Percentiles rank a stretch among this genome's conserved stretches.
phyloP scores from a whole-genome alignment of 1,284 basidiomycete species.

The Fomitopsis palustris region DNA sequence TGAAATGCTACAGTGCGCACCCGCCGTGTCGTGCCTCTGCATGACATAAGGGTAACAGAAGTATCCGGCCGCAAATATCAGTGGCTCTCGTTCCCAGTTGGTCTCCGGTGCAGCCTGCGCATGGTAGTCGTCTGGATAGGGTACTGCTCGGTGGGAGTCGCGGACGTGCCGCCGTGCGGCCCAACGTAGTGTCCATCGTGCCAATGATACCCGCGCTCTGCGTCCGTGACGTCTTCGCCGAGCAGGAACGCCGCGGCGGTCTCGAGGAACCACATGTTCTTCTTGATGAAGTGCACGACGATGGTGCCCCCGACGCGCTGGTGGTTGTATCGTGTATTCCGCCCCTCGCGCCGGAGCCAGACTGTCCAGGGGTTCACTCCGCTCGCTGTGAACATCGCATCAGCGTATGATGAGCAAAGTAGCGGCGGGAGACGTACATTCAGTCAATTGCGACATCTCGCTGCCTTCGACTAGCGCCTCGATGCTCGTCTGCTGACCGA shows the following conservation, averaged over 20 bases:
- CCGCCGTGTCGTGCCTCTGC: not conserved
- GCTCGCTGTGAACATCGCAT: conserved; percentile 37
- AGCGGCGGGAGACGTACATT: conserved; percentile 39
- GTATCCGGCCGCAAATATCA: not conserved
- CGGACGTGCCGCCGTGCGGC: not conserved
- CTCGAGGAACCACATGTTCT: conserved; percentile 95
- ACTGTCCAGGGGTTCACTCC: conserved; percentile 53
- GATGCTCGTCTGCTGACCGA: conserved; percentile 72
- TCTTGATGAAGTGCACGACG: conserved; percentile 96
- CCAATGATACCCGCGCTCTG: conserved; percentile 21
- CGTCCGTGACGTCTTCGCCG: conserved; percentile 55
- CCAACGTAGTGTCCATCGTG: not conserved
- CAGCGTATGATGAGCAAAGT: not conserved
- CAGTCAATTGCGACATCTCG: conserved; percentile 66
- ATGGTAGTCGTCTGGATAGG: not conserved
- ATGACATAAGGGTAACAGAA: not conserved
- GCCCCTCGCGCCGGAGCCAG: conserved; percentile 71
- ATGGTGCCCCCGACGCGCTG: conserved; percentile 87
- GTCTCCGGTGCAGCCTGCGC: conserved; percentile 4
- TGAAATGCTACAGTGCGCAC: not conserved
- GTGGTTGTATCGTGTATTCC: conserved; percentile 60
- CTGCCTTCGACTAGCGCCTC: conserved; percentile 94
- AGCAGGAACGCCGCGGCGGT: conserved; percentile 87
- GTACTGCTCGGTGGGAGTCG: not conserved
- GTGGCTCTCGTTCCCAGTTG: not conserved